Evolutionary conservation across 2,329 filamentous ascomycete species (phyloP).

Genomic region (Corniculantispora saksenae): DNA sequence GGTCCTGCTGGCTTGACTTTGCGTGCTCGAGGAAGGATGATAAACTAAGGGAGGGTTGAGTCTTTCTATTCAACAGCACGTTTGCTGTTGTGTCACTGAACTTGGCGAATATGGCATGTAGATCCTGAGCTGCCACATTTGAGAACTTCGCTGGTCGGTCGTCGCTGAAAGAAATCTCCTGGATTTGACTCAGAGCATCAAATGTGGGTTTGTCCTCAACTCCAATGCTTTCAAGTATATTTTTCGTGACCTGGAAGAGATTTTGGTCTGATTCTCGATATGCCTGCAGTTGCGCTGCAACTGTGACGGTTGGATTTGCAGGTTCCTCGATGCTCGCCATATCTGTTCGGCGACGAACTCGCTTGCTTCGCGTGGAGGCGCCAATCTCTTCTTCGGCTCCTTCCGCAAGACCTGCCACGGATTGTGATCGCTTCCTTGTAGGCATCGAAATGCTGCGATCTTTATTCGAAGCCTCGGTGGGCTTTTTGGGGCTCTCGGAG

Average conservation of each 20-base stretch:
- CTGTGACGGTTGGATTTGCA: slow-evolving; percentile 52
- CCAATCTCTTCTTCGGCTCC: slow-evolving; percentile 57
- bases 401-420: slow-evolving; percentile 59
- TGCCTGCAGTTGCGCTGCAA: slow-evolving; percentile 57
- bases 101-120: slow-evolving; percentile 49
- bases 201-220: slow-evolving; percentile 52
- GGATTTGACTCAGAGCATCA: slow-evolving; percentile 48
- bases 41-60: slow-evolving; percentile 53
- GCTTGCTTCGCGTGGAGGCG: slow-evolving; percentile 64
- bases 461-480: slow-evolving; percentile 33
- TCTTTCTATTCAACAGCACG: slow-evolving; percentile 55
- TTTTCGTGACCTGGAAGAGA: slow-evolving; percentile 57
- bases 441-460: slow-evolving; percentile 41
- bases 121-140: slow-evolving; percentile 48
- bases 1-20: slow-evolving; percentile 55
- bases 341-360: slow-evolving; percentile 57
- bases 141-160: slow-evolving; percentile 52
- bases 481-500: slow-evolving; percentile 29
- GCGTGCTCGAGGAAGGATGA: slow-evolving; percentile 66
- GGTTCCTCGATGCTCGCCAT: slow-evolving; percentile 57
- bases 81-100: slow-evolving; percentile 57
- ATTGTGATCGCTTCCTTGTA: slow-evolving; percentile 64
- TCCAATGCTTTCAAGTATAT: slow-evolving; percentile 56
- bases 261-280: slow-evolving; percentile 58
- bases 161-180: slow-evolving; percentile 54